These are phyloP conservation scores for Phaseolus lunatus DNA, from an alignment of 306 rosid species.

Conservation along the genomic window DNA sequence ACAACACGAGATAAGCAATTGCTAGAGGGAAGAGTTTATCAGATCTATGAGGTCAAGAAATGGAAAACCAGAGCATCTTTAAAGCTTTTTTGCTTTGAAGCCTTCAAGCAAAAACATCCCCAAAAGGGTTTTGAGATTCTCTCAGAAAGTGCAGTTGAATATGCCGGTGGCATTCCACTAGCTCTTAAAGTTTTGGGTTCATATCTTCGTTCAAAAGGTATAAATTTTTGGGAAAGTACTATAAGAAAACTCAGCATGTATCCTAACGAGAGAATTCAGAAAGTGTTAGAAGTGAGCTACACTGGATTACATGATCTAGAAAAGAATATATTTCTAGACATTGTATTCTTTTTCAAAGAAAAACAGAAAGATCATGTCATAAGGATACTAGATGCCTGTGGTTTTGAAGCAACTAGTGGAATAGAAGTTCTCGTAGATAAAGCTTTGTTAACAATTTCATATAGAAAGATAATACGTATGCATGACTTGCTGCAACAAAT, in stretches of 20 bases:
- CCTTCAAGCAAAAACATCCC: slow-evolving; percentile 11
- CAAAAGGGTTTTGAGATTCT: not conserved
- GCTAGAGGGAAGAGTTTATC: not conserved
- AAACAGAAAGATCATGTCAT: not conserved
- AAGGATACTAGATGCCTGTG: slow-evolving; percentile 40
- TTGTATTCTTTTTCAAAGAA: slow-evolving; percentile 42
- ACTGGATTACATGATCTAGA: slow-evolving; percentile 4
- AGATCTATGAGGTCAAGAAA: not conserved
- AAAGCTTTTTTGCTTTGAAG: slow-evolving; percentile 19
- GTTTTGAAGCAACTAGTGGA: slow-evolving; percentile 13
- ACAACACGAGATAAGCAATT: slow-evolving; percentile 32
- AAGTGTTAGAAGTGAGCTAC: not conserved
- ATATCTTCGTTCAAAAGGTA: not conserved
- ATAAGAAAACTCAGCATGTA: not conserved
- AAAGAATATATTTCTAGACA: slow-evolving; percentile 33
- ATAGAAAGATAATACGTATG: slow-evolving; percentile 29
- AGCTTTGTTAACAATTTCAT: slow-evolving; percentile 40
- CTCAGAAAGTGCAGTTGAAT: not conserved
- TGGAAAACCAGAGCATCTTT: not conserved
- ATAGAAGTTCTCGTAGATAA: slow-evolving; percentile 28
- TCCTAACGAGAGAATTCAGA: slow-evolving; percentile 4
- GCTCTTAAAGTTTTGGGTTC: slow-evolving; percentile 46
- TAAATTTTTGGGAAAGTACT: not conserved
- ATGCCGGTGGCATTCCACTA: slow-evolving; percentile 39
- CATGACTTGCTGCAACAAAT: slow-evolving; percentile 47